Conservation (phyloP, 2,329 filamentous ascomycete species). For the Fonsecaea erecta region DNA sequence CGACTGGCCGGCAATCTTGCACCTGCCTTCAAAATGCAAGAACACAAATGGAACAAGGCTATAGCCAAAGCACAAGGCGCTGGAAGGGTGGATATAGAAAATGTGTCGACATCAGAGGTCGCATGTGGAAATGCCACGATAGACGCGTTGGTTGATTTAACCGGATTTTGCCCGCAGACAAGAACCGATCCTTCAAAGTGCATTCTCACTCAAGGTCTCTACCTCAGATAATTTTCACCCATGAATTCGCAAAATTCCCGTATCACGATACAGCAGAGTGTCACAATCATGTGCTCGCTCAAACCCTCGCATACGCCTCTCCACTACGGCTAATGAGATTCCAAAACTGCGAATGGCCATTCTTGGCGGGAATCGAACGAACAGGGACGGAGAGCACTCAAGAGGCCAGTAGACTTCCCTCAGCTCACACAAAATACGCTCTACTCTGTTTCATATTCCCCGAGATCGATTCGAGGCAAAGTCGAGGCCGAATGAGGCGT, state of each 20-base stretch:
- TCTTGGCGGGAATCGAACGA: background rate
- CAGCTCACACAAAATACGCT: background rate
- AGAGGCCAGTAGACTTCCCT: background rate
- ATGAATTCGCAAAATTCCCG: background rate
- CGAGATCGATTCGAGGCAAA: background rate
- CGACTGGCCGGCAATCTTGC: background rate
- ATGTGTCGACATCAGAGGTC: background rate
- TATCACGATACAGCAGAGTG: background rate
- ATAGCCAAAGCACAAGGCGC: background rate
- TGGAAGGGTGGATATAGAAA: background rate
- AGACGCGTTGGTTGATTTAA: background rate
- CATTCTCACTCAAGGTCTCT: background rate
- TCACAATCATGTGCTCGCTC: background rate
- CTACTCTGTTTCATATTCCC: background rate
- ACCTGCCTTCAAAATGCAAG: slow-evolving; percentile 13
- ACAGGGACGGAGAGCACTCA: background rate
- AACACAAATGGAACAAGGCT: background rate
- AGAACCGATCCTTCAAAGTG: background rate
- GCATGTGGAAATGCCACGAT: slow-evolving; percentile 13
- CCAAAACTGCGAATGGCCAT: background rate
- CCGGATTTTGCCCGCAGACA: background rate
- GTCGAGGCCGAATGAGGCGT: background rate
- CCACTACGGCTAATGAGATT: background rate
- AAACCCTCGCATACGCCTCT: background rate
- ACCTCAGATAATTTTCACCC: background rate